Evolutionary conservation across 73 alveolate species (phyloP), one percentile per base, ranked within the genome.

Genomic region (Stentor roeselii): DNA sequence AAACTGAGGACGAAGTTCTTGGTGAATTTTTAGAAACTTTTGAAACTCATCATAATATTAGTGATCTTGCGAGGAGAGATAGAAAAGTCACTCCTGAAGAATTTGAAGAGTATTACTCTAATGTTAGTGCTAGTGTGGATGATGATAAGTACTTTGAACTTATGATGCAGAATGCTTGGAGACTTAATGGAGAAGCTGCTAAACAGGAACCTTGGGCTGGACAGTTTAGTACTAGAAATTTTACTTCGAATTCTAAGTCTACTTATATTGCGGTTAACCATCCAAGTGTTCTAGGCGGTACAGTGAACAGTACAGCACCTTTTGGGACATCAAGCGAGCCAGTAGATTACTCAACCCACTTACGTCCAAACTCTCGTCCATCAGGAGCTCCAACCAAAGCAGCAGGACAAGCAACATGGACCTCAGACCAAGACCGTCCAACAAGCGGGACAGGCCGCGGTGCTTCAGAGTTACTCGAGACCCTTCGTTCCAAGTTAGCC

Each of bases 251-350:
- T n/a, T n/a, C n/a, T n/a, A n/a, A n/a, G n/a, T n/a, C n/a, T n/a
- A n/a, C n/a, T n/a, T n/a, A n/a, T n/a, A n/a, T n/a, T n/a, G 38
- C 38, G n/a, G 32, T 36, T 15, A 30, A 30, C 15, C 59, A 67
- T 36, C 38, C 38, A 67, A 36, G 37, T 27, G 11, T n/a, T 15
- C 15, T n/a, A 67, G 38, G 82, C 15, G 82, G 59, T 1, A 2
- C 11, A 32, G 82, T 1, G 15, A 77, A 90, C 36, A 80, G 88
- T 4, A 84, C 87, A 59, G 94, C 97, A 36, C 98, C 98, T 3
- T 93, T 76, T 60, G 98, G 98, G 21, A 94, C 95, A n/a, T 89
- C 89, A 60, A 80, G 58, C 39, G 92, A 90, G 50, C 90, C 87
- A 1, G 85, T 80, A 27, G 93, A 90, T 86, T 90, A 86, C 75